These are phyloP conservation scores for Naematelia aurantialba DNA, from an alignment of 768 basidiomycete genomes.

Conservation along the genomic window DNA sequence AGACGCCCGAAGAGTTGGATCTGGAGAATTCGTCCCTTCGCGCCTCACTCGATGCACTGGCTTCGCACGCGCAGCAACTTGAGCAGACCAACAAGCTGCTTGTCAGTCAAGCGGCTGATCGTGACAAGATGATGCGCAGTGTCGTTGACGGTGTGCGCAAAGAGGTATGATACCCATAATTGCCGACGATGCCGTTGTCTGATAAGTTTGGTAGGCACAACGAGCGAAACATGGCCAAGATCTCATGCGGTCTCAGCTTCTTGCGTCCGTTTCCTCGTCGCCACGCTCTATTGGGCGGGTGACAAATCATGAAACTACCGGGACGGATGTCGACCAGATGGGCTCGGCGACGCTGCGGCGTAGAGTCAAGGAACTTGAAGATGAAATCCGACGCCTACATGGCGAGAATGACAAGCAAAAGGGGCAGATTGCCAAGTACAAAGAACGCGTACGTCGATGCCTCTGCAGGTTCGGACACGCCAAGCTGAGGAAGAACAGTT, in stretches of 20 bases:
- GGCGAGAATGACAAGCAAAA: conserved; percentile 43
- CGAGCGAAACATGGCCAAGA: conserved; percentile 35
- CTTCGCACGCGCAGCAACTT: conserved; percentile 34
- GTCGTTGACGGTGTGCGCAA: conserved; percentile 35
- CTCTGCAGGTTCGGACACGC: neutral
- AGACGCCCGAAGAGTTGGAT: conserved; percentile 46
- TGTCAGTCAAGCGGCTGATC: conserved; percentile 23
- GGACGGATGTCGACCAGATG: neutral
- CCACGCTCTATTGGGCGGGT: neutral
- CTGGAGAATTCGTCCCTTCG: conserved; percentile 46
- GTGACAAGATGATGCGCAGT: conserved; percentile 37
- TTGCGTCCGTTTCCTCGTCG: conserved; percentile 12
- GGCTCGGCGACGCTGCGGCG: neutral
- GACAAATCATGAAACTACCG: neutral
- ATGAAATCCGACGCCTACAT: conserved; percentile 31
- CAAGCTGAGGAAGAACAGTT: conserved; percentile 16
- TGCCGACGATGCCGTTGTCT: neutral
- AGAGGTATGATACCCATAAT: conserved; percentile 30
- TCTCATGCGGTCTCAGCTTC: conserved; percentile 27
- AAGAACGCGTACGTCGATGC: conserved; percentile 31
- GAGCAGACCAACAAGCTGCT: conserved; percentile 31
- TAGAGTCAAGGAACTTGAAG: conserved; percentile 49
- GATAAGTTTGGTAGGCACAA: conserved; percentile 17
- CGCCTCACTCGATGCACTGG: conserved; percentile 42
- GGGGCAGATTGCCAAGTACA: conserved; percentile 35